Conservation (phyloP, 2,329 filamentous ascomycete species). For the Diplodia corticola region DNA sequence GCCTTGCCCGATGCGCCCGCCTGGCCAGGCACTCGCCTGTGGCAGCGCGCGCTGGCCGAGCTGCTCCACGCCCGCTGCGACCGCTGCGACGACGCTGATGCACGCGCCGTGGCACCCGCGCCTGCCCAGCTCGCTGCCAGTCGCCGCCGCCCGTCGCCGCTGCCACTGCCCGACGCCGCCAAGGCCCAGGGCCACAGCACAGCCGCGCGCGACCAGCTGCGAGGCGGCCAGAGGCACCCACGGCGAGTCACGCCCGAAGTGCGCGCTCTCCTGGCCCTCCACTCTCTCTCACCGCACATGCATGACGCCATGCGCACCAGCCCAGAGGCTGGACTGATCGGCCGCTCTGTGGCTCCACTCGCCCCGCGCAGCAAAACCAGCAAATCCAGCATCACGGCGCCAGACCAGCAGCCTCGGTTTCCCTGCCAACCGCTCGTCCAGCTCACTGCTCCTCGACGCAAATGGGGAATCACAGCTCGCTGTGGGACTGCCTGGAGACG, state of each 20-base stretch:
- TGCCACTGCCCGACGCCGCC: background rate
- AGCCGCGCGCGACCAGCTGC: constrained; percentile 15
- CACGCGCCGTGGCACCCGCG: background rate
- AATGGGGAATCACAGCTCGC: too few relatives aligned
- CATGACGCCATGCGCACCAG: constrained; percentile 11
- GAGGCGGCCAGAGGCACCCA: constrained; percentile 8
- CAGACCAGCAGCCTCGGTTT: constrained; percentile 5
- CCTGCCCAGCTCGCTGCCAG: background rate
- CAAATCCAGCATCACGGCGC: background rate
- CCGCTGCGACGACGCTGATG: background rate
- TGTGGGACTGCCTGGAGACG: background rate
- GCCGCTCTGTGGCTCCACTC: background rate
- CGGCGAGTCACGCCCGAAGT: constrained; percentile 4
- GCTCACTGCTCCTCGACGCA: background rate
- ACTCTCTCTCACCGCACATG: background rate
- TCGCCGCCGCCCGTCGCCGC: background rate
- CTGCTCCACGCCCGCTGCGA: background rate
- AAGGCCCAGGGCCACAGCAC: background rate
- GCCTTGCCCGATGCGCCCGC: constrained; percentile 10
- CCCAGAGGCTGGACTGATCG: constrained; percentile 4
- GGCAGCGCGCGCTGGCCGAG: background rate
- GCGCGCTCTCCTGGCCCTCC: background rate
- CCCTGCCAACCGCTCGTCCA: constrained; percentile 12
- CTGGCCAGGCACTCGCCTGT: background rate
- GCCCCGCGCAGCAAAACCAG: background rate